Evolutionary conservation across 306 rosid genomes (phyloP).

Genomic region (Datisca glomerata): DNA sequence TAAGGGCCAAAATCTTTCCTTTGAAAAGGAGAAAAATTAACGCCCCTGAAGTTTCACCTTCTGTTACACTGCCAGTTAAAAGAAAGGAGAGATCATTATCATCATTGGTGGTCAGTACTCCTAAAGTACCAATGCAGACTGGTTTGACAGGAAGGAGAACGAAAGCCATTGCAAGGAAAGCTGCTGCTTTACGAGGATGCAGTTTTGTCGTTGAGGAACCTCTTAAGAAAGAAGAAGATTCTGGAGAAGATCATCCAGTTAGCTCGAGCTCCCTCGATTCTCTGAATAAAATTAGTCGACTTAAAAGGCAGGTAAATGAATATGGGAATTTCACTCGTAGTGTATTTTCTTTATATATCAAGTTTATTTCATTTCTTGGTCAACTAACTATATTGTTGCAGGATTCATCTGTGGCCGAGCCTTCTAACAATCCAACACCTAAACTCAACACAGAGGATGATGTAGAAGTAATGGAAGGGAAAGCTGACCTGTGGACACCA

Average conservation of each 20-base stretch:
- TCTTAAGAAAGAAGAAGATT: constrained; percentile 45
- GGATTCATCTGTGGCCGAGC: constrained; percentile 46
- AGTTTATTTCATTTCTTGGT: too few relatives aligned
- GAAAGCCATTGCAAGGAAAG: constrained; percentile 57
- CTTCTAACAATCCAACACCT: constrained; percentile 41
- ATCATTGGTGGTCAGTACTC: constrained; percentile 82
- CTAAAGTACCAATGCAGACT: constrained; percentile 62
- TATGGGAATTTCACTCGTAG: background rate
- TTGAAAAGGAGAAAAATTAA: constrained; percentile 36
- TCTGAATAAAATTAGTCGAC: constrained; percentile 24
- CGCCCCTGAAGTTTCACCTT: constrained; percentile 52
- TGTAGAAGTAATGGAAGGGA: constrained; percentile 51
- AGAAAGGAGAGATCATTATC: constrained; percentile 97
- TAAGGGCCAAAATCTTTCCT: constrained; percentile 84
- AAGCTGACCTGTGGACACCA: constrained; percentile 94
- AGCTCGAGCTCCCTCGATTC: constrained; percentile 43
- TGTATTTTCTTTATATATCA: background rate
- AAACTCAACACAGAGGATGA: constrained; percentile 25
- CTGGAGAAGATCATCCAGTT: constrained; percentile 40
- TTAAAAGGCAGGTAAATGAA: constrained; percentile 32
- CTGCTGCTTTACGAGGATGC: constrained; percentile 62
- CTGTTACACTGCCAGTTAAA: constrained; percentile 52
- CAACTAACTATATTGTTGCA: constrained; percentile 28
- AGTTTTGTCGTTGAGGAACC: constrained; percentile 39
- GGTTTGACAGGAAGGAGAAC: constrained; percentile 88